Conservation (phyloP, 2,329 filamentous ascomycete genomes). For the Penicillium sumatraense region DNA sequence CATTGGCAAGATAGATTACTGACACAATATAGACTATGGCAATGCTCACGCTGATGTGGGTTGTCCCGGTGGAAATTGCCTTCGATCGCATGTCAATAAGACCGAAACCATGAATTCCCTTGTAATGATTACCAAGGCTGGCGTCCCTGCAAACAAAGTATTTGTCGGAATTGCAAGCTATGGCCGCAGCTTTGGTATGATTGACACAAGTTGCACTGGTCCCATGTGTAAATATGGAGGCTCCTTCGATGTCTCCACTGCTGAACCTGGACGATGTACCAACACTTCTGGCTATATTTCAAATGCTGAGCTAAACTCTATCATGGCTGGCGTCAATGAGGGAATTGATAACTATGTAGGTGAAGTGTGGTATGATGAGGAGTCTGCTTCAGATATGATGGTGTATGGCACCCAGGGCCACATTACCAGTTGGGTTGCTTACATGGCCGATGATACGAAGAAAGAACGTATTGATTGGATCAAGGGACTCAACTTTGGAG, state of each 20-base stretch:
- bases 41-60: constrained; percentile 23
- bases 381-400: background rate
- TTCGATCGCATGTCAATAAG: constrained; percentile 46
- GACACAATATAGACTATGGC: constrained; percentile 13
- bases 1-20: background rate
- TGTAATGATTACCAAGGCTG: constrained; percentile 45
- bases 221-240: constrained; percentile 30
- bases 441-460: constrained; percentile 25
- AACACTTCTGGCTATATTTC: constrained; percentile 4
- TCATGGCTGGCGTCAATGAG: background rate
- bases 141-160: constrained; percentile 35
- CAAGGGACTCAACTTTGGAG: constrained; percentile 34
- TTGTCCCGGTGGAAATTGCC: constrained; percentile 35
- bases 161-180: constrained; percentile 38
- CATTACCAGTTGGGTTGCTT: background rate
- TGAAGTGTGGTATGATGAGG: background rate
- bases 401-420: background rate
- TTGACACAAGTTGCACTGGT: constrained; percentile 32
- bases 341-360: background rate
- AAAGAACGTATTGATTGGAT: constrained; percentile 20
- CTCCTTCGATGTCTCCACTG: background rate
- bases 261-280: background rate
- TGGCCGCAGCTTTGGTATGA: constrained; percentile 43
- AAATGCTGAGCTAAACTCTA: background rate
- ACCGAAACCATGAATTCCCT: constrained; percentile 44